These are phyloP conservation scores for Penicillium daleae DNA, from an alignment of 495 filamentous ascomycete genomes.

Conservation along the genomic window DNA sequence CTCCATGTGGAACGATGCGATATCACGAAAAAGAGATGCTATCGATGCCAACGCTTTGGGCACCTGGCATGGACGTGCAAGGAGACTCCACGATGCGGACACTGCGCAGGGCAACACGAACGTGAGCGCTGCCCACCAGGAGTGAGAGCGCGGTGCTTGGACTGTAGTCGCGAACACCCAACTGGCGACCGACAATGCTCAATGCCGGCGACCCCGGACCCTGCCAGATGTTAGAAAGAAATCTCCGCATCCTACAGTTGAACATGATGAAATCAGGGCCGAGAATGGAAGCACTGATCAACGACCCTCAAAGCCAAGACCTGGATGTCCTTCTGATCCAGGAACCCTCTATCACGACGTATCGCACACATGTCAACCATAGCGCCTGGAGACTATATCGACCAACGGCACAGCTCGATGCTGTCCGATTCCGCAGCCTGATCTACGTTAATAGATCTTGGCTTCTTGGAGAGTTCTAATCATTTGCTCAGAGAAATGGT, in stretches of 20 bases:
- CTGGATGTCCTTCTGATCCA: too few relatives aligned
- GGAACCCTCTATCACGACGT: too few relatives aligned
- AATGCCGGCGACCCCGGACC: too few relatives aligned
- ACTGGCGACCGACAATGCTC: too few relatives aligned
- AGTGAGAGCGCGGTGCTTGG: too few relatives aligned
- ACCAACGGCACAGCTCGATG: slow-evolving; percentile 17
- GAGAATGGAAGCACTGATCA: slow-evolving; percentile 36
- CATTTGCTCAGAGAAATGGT: slow-evolving; percentile 9
- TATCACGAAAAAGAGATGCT: slow-evolving; percentile 30
- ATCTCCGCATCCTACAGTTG: slow-evolving; percentile 29
- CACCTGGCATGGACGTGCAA: slow-evolving; percentile 37
- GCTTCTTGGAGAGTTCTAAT: slow-evolving; percentile 4
- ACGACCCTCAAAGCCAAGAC: slow-evolving; percentile 28
- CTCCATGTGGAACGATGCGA: slow-evolving; percentile 20
- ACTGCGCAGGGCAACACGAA: slow-evolving; percentile 10
- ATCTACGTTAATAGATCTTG: slow-evolving; percentile 32
- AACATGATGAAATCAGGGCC: slow-evolving; percentile 34
- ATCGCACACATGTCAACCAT: too few relatives aligned
- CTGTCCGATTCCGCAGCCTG: slow-evolving; percentile 26
- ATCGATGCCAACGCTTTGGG: slow-evolving; percentile 33
- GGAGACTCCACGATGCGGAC: slow-evolving; percentile 20
- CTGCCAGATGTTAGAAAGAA: not conserved
- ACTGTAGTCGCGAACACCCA: too few relatives aligned
- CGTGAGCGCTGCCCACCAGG: slow-evolving; percentile 26
- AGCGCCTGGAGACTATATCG: too few relatives aligned